Base-by-base conservation (phyloP, 768 basidiomycete species). In the Piloderma croceum region DNA sequence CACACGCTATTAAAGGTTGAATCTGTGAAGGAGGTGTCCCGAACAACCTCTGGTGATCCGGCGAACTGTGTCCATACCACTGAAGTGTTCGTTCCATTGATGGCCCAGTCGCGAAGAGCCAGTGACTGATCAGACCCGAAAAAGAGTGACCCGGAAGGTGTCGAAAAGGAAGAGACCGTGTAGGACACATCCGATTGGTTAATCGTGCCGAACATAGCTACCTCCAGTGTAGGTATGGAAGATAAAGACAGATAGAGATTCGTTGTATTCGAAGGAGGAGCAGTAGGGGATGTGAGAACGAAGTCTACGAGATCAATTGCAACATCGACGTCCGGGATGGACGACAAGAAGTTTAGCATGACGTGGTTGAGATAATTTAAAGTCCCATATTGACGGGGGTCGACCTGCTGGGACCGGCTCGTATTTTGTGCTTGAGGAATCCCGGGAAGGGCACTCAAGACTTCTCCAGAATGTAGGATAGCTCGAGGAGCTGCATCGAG, bases 151-250 rank as follows among this genome's bases (percentile, higher is more conserved):
- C 69, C 73, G 20, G 67, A 64, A 17, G 76, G 56, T 7, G 67
- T 68, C 7, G 71, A 62, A 43, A 81, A 74, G 6, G 76, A 69
- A 15, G 79, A 74, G 18, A 70, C 59, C 6, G 69, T 68, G 24
- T 62, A 70, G 24, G 49, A 48, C 21, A 79, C 54, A 51, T 83
- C 81, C 3, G 68, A 47, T 13, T 71, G 65, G 11, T 56, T 50
- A 19, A 83, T 55, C 11, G 69, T 61, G 5, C 81, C 81, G 52
- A 83, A 82, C n/a, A 83, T 51, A 1, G 78, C 79, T 3, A 81
- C 76, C 57, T 82, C 81, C 24, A 84, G 51, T 1, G 60, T 45
- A 18, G 79, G 81, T 33, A 83, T 60, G 1, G 60, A 52, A 9
- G 65, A 46, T n/a, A 80, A 49, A 3, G 67, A 61, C 38, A 60